Evolutionary conservation across 139 green algal genomes (phyloP), one percentile per base, ranked within the genome.

Genomic region (Chlamydomonas eustigma): DNA sequence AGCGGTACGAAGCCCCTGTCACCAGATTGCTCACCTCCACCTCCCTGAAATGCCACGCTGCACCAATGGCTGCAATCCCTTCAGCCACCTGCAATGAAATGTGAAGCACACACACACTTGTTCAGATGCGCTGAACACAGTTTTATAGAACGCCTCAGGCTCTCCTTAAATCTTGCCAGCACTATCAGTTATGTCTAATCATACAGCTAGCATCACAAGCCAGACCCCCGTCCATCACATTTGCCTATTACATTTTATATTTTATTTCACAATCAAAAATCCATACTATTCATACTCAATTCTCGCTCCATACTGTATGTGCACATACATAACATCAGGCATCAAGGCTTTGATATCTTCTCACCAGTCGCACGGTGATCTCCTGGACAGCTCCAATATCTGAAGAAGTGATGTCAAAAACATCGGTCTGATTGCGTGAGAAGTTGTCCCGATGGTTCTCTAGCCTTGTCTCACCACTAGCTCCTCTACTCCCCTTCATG

Each of bases 391-490:
- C 37, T 24, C 82, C 82, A 28, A 87, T 77, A 65, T 83, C 75
- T 1, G 65, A 79, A 18, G 74, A 78, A 2, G 37, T 65, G 1
- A 85, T 36, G 39, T 74, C 71, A 63, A 86, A 86, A 37, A 86
- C 77, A 39, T 89, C 76, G 37, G 33, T 36, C 36, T 78, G 58
- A 2, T 73, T 70, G 64, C 30, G 28, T 39, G 66, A 73, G 38
- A 78, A 82, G 71, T 75, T 82, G 63, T 30, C 31, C 1, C 77
- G 71, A 1, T 5, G 5, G 37, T 78, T 80, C 30, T 77, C 74
- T 33, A 89, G 79, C 70, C 73, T 36, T 12, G 74, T 80, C 76
- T 89, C 84, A 18, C 84, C 84, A 76, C 85, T 78, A 0, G 58
- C 75, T 1, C 85, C 85, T 34, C 70, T 76, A 0, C 73, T 77